phyloP scores from a whole-genome alignment of 78 protist species.

The Dictyostelium purpureum region DNA sequence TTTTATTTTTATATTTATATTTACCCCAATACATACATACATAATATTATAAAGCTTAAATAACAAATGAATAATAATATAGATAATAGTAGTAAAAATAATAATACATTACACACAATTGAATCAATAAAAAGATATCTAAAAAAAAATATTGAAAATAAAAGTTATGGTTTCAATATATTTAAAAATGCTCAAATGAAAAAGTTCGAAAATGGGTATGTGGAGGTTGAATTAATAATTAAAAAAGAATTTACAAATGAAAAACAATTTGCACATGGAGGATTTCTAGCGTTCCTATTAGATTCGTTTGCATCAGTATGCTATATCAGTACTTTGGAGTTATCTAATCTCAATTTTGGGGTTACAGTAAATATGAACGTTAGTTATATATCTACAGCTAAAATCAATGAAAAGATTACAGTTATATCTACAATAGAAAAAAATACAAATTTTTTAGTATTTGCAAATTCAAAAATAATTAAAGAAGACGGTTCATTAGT shows the following conservation, averaged over 20 bases:
- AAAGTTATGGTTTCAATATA: not conserved
- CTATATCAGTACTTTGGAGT: too few species aligned
- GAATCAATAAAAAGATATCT: not conserved
- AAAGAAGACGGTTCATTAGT: not conserved
- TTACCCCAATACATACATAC: too few species aligned
- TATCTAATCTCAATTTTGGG: too few species aligned
- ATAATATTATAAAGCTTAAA: too few species aligned
- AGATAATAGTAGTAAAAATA: not conserved
- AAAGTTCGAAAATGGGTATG: not conserved
- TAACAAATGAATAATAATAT: not conserved
- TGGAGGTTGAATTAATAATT: not conserved
- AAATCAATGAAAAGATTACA: not conserved
- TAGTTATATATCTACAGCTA: not conserved
- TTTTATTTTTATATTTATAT: too few species aligned
- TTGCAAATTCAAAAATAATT: not conserved
- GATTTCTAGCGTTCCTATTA: too few species aligned
- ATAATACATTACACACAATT: not conserved
- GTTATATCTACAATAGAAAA: not conserved
- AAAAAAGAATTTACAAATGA: not conserved
- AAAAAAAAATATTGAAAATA: not conserved
- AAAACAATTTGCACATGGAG: not conserved
- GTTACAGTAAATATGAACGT: not conserved
- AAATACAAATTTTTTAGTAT: not conserved
- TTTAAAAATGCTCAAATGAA: not conserved
- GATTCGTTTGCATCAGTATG: too few species aligned